Base-by-base conservation (phyloP, 768 basidiomycete species). In the Baorangia bicolor region DNA sequence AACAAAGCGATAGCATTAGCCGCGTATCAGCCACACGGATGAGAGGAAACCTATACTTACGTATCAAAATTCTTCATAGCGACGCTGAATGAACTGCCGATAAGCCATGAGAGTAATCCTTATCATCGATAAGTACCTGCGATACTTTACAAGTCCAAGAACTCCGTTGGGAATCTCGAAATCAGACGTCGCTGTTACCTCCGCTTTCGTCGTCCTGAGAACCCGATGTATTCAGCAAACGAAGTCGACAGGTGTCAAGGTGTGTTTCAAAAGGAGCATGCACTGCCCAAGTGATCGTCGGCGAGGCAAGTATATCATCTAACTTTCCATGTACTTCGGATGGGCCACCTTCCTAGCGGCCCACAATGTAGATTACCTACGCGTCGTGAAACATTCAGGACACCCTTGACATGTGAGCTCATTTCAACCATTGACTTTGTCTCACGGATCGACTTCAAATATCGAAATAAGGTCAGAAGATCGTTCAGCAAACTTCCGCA, bases 21-120 rank as follows among this genome's bases (percentile, higher is more conserved):
- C 20, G 25, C 54, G n/a, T 46, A 57, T 33, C 42, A 30, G n/a
- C n/a, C n/a, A n/a, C 14, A 18, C 35, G 31, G 33, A 40, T 30
- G 20, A 35, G 27, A 38, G 14, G 39, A 41, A 30, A 60, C 5
- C 16, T 5, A n/a, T n/a, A 60, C 47, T 61, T 60, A 56, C 59
- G 59, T 60, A 46, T 35, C n/a, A n/a, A n/a, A n/a, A n/a, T n/a
- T n/a, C 34, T 21, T 21, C 38, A 20, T 52, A 14, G 53, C 25
- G 33, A 23, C 33, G 9, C 9, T 5, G 3, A 13, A 23, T n/a
- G 18, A 23, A 23, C 48, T 6, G n/a, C 55, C 20, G 54, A 46
- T 37, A 57, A 58, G 37, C 25, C 37, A 33, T 38, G 60, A 46
- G 57, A 49, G 21, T 38, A 46, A 48, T 63, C 41, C 57, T 59